phyloP scores from a whole-genome alignment of 2,329 filamentous ascomycete species.

The Drechslerella dactyloides region DNA sequence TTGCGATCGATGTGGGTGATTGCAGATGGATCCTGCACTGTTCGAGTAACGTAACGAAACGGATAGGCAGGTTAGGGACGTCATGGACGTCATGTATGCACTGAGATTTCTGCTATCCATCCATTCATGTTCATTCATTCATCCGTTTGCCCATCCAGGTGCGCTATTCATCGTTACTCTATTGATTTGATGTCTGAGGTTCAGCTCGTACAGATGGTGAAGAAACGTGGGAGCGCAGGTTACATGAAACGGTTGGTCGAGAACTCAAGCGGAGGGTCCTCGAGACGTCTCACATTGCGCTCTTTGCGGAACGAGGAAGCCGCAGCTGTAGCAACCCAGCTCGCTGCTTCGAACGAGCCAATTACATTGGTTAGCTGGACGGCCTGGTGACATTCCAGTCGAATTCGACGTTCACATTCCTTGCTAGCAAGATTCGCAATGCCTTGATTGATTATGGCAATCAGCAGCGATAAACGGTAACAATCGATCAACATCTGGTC shows the following conservation, averaged over 20 bases:
- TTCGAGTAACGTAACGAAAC: neutral
- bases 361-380: too few relatives aligned
- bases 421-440: neutral
- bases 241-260: slow-evolving; percentile 34
- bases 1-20: neutral
- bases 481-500: neutral
- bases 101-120: too few relatives aligned
- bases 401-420: too few relatives aligned
- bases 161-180: neutral
- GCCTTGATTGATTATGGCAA: too few relatives aligned
- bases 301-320: slow-evolving; percentile 32
- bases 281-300: slow-evolving; percentile 35
- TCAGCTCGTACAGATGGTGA: slow-evolving; percentile 45
- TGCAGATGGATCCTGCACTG: neutral
- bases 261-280: neutral
- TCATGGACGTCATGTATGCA: too few relatives aligned
- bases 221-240: slow-evolving; percentile 46
- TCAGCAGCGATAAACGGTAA: neutral
- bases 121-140: too few relatives aligned
- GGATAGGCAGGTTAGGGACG: too few relatives aligned
- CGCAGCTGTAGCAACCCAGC: neutral
- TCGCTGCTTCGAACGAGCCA: too few relatives aligned
- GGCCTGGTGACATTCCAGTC: too few relatives aligned
- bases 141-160: too few relatives aligned
- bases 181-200: slow-evolving; percentile 23